Evolutionary conservation across 2,329 filamentous ascomycete species (phyloP).

Genomic region (Trichoderma sp.): DNA sequence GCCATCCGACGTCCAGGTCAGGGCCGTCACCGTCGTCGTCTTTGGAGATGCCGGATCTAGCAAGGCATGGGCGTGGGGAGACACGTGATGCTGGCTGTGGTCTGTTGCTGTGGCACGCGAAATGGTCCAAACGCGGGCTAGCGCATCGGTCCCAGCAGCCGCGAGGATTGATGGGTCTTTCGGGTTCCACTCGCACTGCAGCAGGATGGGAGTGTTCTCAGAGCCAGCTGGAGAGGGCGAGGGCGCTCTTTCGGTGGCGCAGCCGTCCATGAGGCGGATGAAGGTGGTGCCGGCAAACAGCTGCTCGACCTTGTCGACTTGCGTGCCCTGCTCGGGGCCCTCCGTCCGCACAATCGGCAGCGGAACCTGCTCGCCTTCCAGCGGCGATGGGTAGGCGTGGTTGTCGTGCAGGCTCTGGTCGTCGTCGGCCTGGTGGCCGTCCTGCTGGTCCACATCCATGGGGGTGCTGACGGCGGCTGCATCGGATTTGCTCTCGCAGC

Average conservation of each 20-base stretch:
- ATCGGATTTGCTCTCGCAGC: conserved; percentile 55
- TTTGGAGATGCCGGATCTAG: conserved; percentile 52
- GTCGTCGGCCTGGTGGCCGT: conserved; percentile 34
- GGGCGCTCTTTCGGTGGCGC: conserved; percentile 36
- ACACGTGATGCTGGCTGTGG: conserved; percentile 41
- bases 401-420: conserved; percentile 50
- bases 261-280: conserved; percentile 50
- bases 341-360: conserved; percentile 55
- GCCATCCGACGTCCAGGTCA: conserved; percentile 60
- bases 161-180: conserved; percentile 62
- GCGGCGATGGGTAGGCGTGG: conserved; percentile 63
- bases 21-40: conserved; percentile 53
- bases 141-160: conserved; percentile 65
- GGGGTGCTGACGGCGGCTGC: conserved; percentile 37
- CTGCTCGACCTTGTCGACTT: conserved; percentile 62
- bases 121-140: conserved; percentile 66
- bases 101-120: conserved; percentile 50
- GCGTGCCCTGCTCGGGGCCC: conserved; percentile 61
- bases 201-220: conserved; percentile 57
- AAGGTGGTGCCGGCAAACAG: conserved; percentile 59
- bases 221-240: conserved; percentile 37
- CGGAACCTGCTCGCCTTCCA: conserved; percentile 54
- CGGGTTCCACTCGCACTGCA: conserved; percentile 69
- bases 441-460: conserved; percentile 37
- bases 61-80: conserved; percentile 39